Percentiles rank a stretch among this genome's conserved stretches.
Evolutionary conservation across 1,284 basidiomycete species (phyloP).

Genomic region (Pseudozyma pruni): DNA sequence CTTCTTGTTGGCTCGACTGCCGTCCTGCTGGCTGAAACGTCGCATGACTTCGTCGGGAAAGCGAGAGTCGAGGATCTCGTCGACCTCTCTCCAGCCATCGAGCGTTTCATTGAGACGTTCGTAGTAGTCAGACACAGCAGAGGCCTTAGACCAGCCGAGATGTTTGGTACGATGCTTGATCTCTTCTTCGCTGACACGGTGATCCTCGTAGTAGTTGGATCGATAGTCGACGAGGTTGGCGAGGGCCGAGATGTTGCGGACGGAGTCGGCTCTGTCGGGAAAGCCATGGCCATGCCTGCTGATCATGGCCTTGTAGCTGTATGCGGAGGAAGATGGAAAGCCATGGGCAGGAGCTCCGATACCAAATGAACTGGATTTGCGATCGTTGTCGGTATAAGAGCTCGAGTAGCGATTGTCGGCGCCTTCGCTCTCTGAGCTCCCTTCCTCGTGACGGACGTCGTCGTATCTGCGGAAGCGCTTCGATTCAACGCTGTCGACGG

Average conservation of each 20-base stretch:
- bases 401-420: conserved; percentile 20
- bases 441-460: conserved; percentile 1
- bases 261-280: conserved; percentile 52
- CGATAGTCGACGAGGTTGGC: conserved; percentile 61
- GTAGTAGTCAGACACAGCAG: conserved; percentile 56
- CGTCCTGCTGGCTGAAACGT: conserved; percentile 47
- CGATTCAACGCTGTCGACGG: conserved; percentile 11
- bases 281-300: conserved; percentile 53
- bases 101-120: conserved; percentile 61
- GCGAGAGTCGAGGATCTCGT: conserved; percentile 65
- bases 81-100: conserved; percentile 64
- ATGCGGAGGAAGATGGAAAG: conserved; percentile 37
- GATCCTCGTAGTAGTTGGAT: conserved; percentile 59
- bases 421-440: conserved; percentile 26
- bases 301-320: conserved; percentile 39
- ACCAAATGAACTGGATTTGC: conserved; percentile 35
- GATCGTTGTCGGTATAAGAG: conserved; percentile 26
- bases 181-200: conserved; percentile 44
- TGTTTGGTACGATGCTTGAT: conserved; percentile 47
- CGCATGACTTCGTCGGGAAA: conserved; percentile 65
- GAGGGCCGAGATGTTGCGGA: conserved; percentile 58
- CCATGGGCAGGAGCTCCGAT: conserved; percentile 21
- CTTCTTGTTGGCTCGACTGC: conserved; percentile 13
- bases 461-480: not conserved
- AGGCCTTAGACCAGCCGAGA: conserved; percentile 36